These are phyloP conservation scores for Diaporthe capsici DNA, from an alignment of 2,329 filamentous ascomycete species.

Conservation along the genomic window DNA sequence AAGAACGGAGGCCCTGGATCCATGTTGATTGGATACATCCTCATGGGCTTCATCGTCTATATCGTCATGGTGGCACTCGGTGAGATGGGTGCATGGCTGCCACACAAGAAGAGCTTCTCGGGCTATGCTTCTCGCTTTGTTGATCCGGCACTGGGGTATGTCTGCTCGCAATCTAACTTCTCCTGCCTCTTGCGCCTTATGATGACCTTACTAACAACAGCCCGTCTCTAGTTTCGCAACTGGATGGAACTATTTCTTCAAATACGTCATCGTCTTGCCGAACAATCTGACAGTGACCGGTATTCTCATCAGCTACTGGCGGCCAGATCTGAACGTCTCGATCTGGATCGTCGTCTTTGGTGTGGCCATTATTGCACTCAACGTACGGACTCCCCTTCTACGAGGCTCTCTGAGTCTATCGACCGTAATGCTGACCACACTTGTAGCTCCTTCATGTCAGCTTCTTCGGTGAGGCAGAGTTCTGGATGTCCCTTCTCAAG, in stretches of 20 bases:
- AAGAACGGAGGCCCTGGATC: constrained; percentile 60
- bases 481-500: constrained; percentile 33
- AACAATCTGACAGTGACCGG: constrained; percentile 57
- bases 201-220: neutral
- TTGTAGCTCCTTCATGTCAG: constrained; percentile 2
- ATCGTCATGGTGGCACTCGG: constrained; percentile 66
- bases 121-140: constrained; percentile 50
- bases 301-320: constrained; percentile 56
- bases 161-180: neutral
- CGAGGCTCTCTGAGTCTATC: too few species aligned
- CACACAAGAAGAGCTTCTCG: constrained; percentile 48
- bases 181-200: neutral
- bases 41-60: constrained; percentile 66
- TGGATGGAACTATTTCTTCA: constrained; percentile 64
- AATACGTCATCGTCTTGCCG: constrained; percentile 55
- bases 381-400: constrained; percentile 44
- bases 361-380: constrained; percentile 52
- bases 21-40: constrained; percentile 55
- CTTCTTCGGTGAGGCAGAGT: constrained; percentile 17
- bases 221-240: constrained; percentile 53
- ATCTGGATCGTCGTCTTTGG: constrained; percentile 56
- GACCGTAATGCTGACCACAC: neutral
- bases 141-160: constrained; percentile 50
- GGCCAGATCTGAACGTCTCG: constrained; percentile 54
- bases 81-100: constrained; percentile 51